These are phyloP conservation scores for Cinnamomum micranthum DNA, from an alignment of 164 flowering plant genomes.

Conservation along the genomic window DNA sequence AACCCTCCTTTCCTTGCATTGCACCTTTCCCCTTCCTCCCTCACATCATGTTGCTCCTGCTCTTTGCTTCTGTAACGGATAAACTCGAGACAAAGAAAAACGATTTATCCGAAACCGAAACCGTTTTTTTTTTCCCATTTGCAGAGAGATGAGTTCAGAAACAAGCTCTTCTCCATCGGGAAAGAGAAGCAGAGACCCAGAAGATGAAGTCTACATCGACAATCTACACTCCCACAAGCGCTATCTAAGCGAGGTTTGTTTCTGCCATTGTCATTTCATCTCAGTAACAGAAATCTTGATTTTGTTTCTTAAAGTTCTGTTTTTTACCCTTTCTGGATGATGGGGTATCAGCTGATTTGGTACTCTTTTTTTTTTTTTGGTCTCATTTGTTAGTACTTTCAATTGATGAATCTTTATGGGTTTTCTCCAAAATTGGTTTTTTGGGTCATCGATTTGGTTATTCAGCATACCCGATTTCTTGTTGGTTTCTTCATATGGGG, in stretches of 20 bases:
- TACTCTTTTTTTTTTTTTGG: too few relatives aligned
- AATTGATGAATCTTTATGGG: neutral
- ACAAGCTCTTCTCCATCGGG: conserved; percentile 49
- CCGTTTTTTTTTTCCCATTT: too few relatives aligned
- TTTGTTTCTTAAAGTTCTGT: neutral
- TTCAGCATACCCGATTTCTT: neutral
- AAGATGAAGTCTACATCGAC: conserved; percentile 87
- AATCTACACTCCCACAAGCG: conserved; percentile 93
- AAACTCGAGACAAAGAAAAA: neutral
- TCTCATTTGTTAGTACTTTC: neutral
- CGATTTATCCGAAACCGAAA: neutral
- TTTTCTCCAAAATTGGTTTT: neutral
- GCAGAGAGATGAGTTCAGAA: conserved; percentile 41
- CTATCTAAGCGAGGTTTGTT: conserved; percentile 81
- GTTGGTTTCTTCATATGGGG: neutral
- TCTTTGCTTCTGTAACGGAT: neutral
- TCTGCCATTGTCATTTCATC: neutral
- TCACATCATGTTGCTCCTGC: neutral
- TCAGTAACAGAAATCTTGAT: neutral
- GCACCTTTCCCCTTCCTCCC: neutral
- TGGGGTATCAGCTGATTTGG: too few relatives aligned
- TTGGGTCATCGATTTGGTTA: neutral
- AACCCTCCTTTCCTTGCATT: neutral
- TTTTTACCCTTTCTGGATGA: too few relatives aligned
- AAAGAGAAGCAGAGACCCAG: conserved; percentile 82